A percentile compares a stretch with the other conserved stretches of the same genome.
phyloP scores from a whole-genome alignment of 2,329 filamentous ascomycete species.

The Neurospora crassa region DNA sequence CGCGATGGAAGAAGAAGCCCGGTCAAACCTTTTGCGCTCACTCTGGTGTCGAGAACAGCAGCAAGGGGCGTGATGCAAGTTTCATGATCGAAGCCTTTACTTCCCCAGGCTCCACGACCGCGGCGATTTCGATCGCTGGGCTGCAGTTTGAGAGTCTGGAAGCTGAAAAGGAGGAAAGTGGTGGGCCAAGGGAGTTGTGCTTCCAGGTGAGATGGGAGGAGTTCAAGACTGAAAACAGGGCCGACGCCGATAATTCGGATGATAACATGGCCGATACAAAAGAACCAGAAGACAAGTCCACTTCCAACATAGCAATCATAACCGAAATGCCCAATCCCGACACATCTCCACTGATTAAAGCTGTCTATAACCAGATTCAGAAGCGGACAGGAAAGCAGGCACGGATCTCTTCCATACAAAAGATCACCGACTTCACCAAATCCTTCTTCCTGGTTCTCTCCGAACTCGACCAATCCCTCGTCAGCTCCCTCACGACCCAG shows the following conservation, averaged over 20 bases:
- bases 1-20: slow-evolving; percentile 5
- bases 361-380: slow-evolving; percentile 8
- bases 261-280: not conserved
- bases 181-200: slow-evolving; percentile 17
- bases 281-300: slow-evolving; percentile 1
- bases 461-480: slow-evolving; percentile 15
- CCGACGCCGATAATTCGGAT: not conserved
- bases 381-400: slow-evolving; percentile 5
- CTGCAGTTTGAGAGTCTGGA: slow-evolving; percentile 15
- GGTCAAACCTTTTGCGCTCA: slow-evolving; percentile 11
- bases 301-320: slow-evolving; percentile 9
- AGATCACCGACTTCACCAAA: slow-evolving; percentile 5
- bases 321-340: not conserved
- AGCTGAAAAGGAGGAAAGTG: not conserved
- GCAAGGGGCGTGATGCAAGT: slow-evolving; percentile 1
- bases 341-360: slow-evolving; percentile 2
- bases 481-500: slow-evolving; percentile 8
- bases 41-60: slow-evolving; percentile 7
- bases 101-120: not conserved
- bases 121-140: slow-evolving; percentile 15
- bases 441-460: slow-evolving; percentile 17
- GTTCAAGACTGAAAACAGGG: not conserved
- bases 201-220: slow-evolving; percentile 19
- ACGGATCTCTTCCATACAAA: slow-evolving; percentile 9
- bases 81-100: slow-evolving; percentile 16